Percentiles rank a stretch among this genome's conserved stretches.
Evolutionary conservation across 176 grass and related monocot species (phyloP).

Genomic region (Carex littledalei): DNA sequence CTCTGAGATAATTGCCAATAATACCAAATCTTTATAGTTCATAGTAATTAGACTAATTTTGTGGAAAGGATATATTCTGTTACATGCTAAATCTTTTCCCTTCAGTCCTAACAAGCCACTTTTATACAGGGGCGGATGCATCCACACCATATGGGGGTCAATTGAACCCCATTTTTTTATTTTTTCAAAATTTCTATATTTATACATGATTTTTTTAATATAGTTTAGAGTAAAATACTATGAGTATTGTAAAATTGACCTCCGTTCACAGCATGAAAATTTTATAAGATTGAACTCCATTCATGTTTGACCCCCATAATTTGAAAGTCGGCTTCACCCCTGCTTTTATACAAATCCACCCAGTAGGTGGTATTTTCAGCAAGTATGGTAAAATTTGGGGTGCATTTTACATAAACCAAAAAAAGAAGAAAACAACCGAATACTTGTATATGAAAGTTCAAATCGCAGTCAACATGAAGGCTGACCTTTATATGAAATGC

Average conservation of each 20-base stretch:
- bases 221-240: too few species aligned
- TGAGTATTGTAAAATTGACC: too few species aligned
- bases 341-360: too few species aligned
- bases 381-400: background rate
- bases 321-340: too few species aligned
- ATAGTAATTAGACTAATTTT: background rate
- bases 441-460: background rate
- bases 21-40: background rate
- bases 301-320: too few species aligned
- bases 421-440: background rate
- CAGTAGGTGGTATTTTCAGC: background rate
- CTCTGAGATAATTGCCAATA: background rate
- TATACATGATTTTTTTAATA: too few species aligned
- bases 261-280: too few species aligned
- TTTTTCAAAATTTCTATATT: too few species aligned
- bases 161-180: too few species aligned
- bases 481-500: background rate
- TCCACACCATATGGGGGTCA: too few species aligned
- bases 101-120: background rate
- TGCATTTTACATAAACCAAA: background rate
- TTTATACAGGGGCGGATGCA: background rate
- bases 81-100: background rate
- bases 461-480: background rate
- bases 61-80: background rate
- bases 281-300: too few species aligned